Conservation (phyloP, 495 filamentous ascomycete species). For the Xylaria scruposa region DNA sequence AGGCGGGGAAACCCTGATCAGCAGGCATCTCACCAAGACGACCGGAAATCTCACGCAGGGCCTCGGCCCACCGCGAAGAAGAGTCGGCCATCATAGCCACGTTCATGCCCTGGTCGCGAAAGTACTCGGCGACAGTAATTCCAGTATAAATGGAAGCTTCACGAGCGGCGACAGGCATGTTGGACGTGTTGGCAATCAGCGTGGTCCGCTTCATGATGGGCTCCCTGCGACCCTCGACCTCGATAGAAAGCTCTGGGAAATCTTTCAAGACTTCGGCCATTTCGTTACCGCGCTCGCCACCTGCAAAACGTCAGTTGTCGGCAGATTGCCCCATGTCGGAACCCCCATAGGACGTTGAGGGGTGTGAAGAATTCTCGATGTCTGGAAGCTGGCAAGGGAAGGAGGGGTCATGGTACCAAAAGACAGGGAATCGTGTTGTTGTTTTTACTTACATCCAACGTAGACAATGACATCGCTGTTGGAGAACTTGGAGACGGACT, state of each 20-base stretch:
- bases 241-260: conserved; percentile 95
- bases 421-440: background rate
- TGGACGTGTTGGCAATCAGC: conserved; percentile 98
- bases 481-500: conserved; percentile 98
- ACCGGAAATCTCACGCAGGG: conserved; percentile 97
- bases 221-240: conserved; percentile 89
- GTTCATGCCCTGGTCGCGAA: conserved; percentile 96
- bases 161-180: conserved; percentile 99
- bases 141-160: conserved; percentile 99
- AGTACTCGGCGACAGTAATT: conserved; percentile 97
- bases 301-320: conserved; percentile 9
- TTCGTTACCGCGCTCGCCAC: conserved; percentile 95
- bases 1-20: conserved; percentile 99
- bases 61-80: conserved; percentile 97
- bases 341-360: background rate
- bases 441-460: conserved; percentile 74
- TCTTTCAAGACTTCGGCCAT: conserved; percentile 99
- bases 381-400: background rate
- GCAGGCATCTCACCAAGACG: conserved; percentile 99
- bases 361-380: background rate
- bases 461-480: conserved; percentile 99
- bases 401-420: background rate
- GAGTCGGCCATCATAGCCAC: conserved; percentile 99
- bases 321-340: background rate
- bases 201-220: conserved; percentile 99